These are phyloP conservation scores for Epichloe sibirici DNA, from an alignment of 2,329 filamentous ascomycete species.

Conservation along the genomic window DNA sequence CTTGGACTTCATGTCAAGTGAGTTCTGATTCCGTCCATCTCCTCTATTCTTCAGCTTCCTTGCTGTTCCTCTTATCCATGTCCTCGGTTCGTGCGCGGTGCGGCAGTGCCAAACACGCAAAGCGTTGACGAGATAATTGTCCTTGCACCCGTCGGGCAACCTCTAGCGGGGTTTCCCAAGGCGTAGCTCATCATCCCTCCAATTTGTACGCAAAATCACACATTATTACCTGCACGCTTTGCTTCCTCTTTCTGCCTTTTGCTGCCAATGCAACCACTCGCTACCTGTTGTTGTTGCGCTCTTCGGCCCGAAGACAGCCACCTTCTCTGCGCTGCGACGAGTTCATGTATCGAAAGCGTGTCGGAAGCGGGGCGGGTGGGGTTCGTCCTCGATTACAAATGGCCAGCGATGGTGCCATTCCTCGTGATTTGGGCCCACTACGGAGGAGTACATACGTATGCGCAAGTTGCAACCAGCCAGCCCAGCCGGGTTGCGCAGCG, in stretches of 20 bases:
- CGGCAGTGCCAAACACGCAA: neutral
- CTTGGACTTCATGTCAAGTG: slow-evolving; percentile 40
- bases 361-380: slow-evolving; percentile 11
- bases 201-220: slow-evolving; percentile 1
- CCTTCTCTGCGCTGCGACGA: slow-evolving; percentile 6
- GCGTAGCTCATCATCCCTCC: neutral
- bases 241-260: neutral
- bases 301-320: neutral
- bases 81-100: neutral
- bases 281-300: neutral
- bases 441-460: neutral
- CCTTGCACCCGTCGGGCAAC: neutral
- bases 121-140: neutral
- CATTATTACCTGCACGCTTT: slow-evolving; percentile 1
- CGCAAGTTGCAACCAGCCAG: neutral
- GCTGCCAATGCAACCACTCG: neutral
- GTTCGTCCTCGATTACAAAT: slow-evolving; percentile 28
- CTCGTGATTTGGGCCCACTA: slow-evolving; percentile 37
- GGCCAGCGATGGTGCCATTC: slow-evolving; percentile 46
- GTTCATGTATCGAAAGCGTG: slow-evolving; percentile 16
- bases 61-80: neutral
- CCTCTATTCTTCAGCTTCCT: neutral
- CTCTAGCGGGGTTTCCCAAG: neutral
- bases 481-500: neutral
- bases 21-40: slow-evolving; percentile 16